Base-by-base conservation (phyloP, 1,284 basidiomycete genomes). In the Pseudomicrostroma phylloplanum region DNA sequence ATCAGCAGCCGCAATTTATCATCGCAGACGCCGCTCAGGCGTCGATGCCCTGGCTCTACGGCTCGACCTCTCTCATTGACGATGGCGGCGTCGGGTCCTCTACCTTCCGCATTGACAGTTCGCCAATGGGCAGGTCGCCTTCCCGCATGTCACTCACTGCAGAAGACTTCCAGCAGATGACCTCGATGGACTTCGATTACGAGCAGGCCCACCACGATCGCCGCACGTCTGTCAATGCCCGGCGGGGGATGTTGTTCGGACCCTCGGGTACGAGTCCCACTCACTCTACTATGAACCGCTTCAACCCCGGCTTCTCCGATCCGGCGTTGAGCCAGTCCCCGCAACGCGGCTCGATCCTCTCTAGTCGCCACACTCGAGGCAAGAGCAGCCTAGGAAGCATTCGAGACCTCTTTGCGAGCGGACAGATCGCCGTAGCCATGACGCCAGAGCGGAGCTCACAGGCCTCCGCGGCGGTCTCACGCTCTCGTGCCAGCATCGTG, bases 1-100 rank as follows among this genome's bases (percentile, higher is more conserved):
- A 68, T n/a, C 62, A 58, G 12, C 42, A 48, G 6, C 21, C 17
- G 57, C 7, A 42, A 17, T 15, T n/a, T 19, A 23, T 25, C n/a
- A 17, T 26, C 51, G 21, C 15, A 19, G 51, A 19, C 19, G 13
- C 51, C 21, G 51, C 25, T 2, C 51, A 54, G 13, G 21, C n/a
- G 6, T 21, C 51, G 13, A 54, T 54, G 51, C 51, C 51, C 13
- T 54, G 51, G 51, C 25, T 54, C 21, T 54, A 23, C 21, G 43
- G 43, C 43, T 3, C 15, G 6, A 21, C 43, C 6, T 17, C 43
- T 48, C 6, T n/a, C 43, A n/a, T 48, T 13, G 43, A 48, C 43
- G 43, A 48, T 48, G 43, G 21, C 12, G 43, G 43, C 21, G 43
- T n/a, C 3, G 21, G 21, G 6, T 21, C 15, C 6, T n/a, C 43